A percentile compares a stretch with the other conserved stretches of the same genome.
Evolutionary conservation across 2,329 filamentous ascomycete species (phyloP).

Genomic region (Pestalotiopsis sp.): DNA sequence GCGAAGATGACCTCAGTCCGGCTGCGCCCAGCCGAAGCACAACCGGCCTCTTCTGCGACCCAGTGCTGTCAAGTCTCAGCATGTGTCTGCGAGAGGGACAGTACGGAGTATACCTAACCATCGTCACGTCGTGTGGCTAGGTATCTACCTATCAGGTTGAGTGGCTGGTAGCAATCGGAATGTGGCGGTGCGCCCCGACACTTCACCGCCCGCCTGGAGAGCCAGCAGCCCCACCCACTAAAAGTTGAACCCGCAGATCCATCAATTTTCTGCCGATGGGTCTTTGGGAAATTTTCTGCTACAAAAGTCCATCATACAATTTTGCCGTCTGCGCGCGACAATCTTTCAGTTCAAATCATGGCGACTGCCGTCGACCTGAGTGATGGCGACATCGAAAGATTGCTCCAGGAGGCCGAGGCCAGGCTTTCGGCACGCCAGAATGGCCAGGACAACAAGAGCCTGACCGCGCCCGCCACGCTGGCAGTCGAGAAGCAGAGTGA

Average conservation of each 20-base stretch:
- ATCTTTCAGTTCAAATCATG: neutral
- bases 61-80: neutral
- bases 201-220: neutral
- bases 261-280: constrained; percentile 2
- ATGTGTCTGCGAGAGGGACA: neutral
- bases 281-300: constrained; percentile 4
- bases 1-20: neutral
- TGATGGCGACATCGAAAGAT: constrained; percentile 64
- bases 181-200: neutral
- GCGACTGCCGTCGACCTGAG: constrained; percentile 50
- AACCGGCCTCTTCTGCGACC: neutral
- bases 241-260: neutral
- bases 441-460: constrained; percentile 27
- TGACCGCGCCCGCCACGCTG: constrained; percentile 35
- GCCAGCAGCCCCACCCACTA: neutral
- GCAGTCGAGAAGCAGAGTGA: constrained; percentile 20
- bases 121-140: no score
- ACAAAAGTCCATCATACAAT: neutral
- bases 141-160: no score
- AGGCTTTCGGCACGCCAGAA: constrained; percentile 45
- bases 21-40: neutral
- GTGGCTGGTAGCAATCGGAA: neutral
- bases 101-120: neutral
- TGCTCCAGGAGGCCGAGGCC: constrained; percentile 65
- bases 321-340: neutral